phyloP scores from a whole-genome alignment of 202 grass and related monocot species.

The Eragrostis tef region DNA sequence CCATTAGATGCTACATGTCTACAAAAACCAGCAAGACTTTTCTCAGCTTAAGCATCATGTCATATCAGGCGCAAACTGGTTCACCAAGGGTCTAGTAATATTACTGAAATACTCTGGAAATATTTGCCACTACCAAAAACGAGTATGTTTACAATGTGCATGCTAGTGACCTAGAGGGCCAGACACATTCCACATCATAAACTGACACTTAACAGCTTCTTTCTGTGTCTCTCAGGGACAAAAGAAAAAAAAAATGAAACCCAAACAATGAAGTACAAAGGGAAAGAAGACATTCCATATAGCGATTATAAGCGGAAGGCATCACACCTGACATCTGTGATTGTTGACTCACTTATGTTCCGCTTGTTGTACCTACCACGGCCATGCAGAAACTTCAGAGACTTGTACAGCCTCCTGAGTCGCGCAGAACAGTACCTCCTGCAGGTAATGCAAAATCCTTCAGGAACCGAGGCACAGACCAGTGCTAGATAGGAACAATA shows the following conservation, averaged over 20 bases:
- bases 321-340: constrained; percentile 83
- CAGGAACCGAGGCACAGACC: constrained; percentile 42
- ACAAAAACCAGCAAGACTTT: not conserved
- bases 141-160: not conserved
- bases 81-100: constrained; percentile 18
- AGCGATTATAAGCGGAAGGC: constrained; percentile 34
- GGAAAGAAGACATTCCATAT: not conserved
- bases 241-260: not conserved
- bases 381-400: constrained; percentile 91
- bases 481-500: too few species aligned
- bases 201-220: not conserved
- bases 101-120: not conserved
- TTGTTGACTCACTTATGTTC: constrained; percentile 77
- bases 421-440: constrained; percentile 89
- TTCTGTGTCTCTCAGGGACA: not conserved
- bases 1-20: not conserved
- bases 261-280: not conserved
- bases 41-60: constrained; percentile 13
- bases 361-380: constrained; percentile 82
- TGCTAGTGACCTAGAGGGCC: not conserved
- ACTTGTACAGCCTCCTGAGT: constrained; percentile 90
- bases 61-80: constrained; percentile 13
- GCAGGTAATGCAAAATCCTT: constrained; percentile 54
- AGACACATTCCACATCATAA: not conserved
- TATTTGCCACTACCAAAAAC: not conserved